phyloP scores from a whole-genome alignment of 1,284 basidiomycete genomes.

The Tilletia horrida region DNA sequence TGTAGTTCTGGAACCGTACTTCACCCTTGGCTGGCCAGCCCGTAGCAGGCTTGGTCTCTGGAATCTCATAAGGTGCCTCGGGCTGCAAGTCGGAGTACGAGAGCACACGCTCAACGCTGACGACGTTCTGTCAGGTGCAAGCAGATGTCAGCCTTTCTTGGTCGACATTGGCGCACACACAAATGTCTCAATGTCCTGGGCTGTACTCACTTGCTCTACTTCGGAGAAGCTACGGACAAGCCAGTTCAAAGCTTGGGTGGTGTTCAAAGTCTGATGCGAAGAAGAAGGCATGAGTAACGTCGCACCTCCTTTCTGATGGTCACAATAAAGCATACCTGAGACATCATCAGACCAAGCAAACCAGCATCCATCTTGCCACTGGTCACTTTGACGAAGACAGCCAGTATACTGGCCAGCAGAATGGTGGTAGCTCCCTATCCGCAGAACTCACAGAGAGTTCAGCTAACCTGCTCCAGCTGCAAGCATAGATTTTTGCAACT shows the following conservation, averaged over 20 bases:
- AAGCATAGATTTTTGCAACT: too few relatives aligned
- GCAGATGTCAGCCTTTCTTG: background rate
- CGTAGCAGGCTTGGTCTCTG: slow-evolving; percentile 44
- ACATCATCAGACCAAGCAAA: slow-evolving; percentile 82
- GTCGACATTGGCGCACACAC: too few relatives aligned
- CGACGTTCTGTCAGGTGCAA: slow-evolving; percentile 69
- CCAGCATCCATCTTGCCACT: slow-evolving; percentile 73
- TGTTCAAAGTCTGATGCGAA: slow-evolving; percentile 66
- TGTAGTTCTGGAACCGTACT: slow-evolving; percentile 76
- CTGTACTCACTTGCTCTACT: slow-evolving; percentile 62
- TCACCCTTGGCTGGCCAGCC: slow-evolving; percentile 74
- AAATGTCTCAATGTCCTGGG: background rate
- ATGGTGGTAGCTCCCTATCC: slow-evolving; percentile 70
- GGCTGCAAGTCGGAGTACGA: slow-evolving; percentile 69
- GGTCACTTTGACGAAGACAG: slow-evolving; percentile 62
- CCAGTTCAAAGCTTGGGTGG: slow-evolving; percentile 63
- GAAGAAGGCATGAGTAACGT: slow-evolving; percentile 51
- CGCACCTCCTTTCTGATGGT: background rate
- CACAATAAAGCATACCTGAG: slow-evolving; percentile 45
- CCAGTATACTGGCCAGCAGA: slow-evolving; percentile 68
- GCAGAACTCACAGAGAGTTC: too few relatives aligned
- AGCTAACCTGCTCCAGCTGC: too few relatives aligned
- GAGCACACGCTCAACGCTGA: slow-evolving; percentile 65
- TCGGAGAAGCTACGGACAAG: slow-evolving; percentile 84
- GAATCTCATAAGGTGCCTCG: slow-evolving; percentile 66